A percentile compares a stretch with the other conserved stretches of the same genome.
These are phyloP conservation scores for Galeopsis tetrahit DNA, from an alignment of 257 asterid genomes.

Conservation along the genomic window DNA sequence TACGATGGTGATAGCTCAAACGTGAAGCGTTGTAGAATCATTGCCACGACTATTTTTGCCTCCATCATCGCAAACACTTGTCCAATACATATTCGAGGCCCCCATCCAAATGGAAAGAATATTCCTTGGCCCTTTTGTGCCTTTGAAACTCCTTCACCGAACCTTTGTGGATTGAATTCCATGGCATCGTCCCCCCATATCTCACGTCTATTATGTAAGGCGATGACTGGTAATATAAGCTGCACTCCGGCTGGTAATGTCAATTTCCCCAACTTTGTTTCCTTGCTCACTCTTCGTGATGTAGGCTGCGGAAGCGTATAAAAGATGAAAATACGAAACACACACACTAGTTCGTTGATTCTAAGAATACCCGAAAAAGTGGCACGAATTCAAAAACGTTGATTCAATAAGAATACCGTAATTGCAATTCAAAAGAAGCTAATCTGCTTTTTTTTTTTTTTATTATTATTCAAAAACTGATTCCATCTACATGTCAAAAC, in stretches of 20 bases:
- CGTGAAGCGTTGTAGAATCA: conserved; percentile 49
- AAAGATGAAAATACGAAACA: background rate
- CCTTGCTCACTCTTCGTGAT: conserved; percentile 32
- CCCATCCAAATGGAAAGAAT: conserved; percentile 55
- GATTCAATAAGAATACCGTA: no score
- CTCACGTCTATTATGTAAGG: conserved; percentile 31
- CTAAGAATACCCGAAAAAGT: no score
- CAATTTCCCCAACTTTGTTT: conserved; percentile 38
- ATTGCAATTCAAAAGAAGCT: no score
- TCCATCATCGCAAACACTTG: conserved; percentile 48
- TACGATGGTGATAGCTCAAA: conserved; percentile 50
- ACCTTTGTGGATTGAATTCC: conserved; percentile 56
- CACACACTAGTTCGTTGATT: no score
- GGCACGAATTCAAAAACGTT: no score
- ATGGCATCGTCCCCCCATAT: conserved; percentile 53
- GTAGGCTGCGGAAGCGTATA: no score
- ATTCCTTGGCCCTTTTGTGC: conserved; percentile 41
- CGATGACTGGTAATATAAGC: conserved; percentile 20
- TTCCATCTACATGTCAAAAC: no score
- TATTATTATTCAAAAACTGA: no score
- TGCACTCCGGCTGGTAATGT: conserved; percentile 44
- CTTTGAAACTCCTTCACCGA: conserved; percentile 44
- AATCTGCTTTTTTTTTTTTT: no score
- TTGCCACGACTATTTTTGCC: conserved; percentile 42
- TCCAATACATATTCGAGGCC: conserved; percentile 51